Conservation (phyloP, 805 yeast genomes). For the Helenozyma rhizophorensis region DNA sequence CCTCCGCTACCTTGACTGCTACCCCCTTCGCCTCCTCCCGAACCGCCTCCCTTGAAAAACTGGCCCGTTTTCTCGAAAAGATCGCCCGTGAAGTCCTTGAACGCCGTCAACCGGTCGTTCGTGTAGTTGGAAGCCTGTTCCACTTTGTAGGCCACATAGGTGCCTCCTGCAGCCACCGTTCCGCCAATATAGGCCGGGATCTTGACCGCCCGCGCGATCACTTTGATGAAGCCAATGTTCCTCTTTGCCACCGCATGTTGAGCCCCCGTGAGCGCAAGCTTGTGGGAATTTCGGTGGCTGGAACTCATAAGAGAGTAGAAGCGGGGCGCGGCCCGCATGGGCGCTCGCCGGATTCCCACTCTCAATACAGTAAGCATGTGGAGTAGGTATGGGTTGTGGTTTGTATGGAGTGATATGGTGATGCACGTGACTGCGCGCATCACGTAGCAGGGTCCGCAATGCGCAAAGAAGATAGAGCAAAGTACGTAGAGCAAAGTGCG, state of each 20-base stretch:
- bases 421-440: too few relatives aligned
- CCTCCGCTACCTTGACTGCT: constrained; percentile 30
- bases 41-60: constrained; percentile 33
- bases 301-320: constrained; percentile 3
- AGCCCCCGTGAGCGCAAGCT: constrained; percentile 6
- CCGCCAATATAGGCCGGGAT: constrained; percentile 86
- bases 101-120: constrained; percentile 56
- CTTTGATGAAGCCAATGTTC: constrained; percentile 39
- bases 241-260: constrained; percentile 13
- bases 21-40: constrained; percentile 22
- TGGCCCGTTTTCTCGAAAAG: constrained; percentile 46
- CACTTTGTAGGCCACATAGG: constrained; percentile 86
- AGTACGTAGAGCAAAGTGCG: too few relatives aligned
- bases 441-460: too few relatives aligned
- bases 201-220: constrained; percentile 50
- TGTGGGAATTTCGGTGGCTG: constrained; percentile 2
- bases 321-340: too few relatives aligned
- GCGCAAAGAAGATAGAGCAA: too few relatives aligned
- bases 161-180: constrained; percentile 90
- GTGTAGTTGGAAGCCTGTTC: constrained; percentile 79
- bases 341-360: too few relatives aligned
- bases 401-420: too few relatives aligned
- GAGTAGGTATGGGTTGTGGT: too few relatives aligned
- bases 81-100: constrained; percentile 59
- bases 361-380: too few relatives aligned